These are phyloP conservation scores for Suillus variegatus DNA, from an alignment of 768 basidiomycete species.

Conservation along the genomic window DNA sequence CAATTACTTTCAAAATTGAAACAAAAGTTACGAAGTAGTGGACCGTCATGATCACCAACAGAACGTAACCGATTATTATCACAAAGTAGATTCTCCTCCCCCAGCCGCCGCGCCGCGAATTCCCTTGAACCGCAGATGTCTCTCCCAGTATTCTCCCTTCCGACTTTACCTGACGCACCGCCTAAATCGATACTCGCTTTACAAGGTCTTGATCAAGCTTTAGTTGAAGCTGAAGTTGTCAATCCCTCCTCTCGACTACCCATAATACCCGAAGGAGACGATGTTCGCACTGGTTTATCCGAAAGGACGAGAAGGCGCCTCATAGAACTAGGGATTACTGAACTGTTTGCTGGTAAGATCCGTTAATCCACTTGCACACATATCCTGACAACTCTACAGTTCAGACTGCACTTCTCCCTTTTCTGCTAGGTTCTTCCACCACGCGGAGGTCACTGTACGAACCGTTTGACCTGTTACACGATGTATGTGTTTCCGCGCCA, in stretches of 20 bases:
- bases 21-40: too few relatives aligned
- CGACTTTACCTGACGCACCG: constrained; percentile 65
- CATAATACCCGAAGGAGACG: constrained; percentile 40
- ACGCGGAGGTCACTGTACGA: constrained; percentile 54
- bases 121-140: constrained; percentile 26
- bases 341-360: constrained; percentile 83
- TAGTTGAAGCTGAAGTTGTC: constrained; percentile 70
- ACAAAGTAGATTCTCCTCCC: not conserved
- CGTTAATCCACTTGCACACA: constrained; percentile 1
- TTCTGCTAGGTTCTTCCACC: constrained; percentile 57
- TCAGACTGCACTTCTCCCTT: constrained; percentile 85
- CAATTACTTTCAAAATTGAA: too few relatives aligned
- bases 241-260: constrained; percentile 50
- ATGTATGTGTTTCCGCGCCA: constrained; percentile 94
- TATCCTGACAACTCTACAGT: constrained; percentile 50
- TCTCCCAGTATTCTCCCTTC: constrained; percentile 72
- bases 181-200: constrained; percentile 69
- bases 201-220: constrained; percentile 77
- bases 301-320: constrained; percentile 63
- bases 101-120: constrained; percentile 17
- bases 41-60: not conserved
- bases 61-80: too few relatives aligned
- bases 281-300: constrained; percentile 53
- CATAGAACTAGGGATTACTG: constrained; percentile 75
- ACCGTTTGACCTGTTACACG: constrained; percentile 66